These are phyloP conservation scores for Rehmannia glutinosa DNA, from an alignment of 257 asterid genomes.

Conservation along the genomic window DNA sequence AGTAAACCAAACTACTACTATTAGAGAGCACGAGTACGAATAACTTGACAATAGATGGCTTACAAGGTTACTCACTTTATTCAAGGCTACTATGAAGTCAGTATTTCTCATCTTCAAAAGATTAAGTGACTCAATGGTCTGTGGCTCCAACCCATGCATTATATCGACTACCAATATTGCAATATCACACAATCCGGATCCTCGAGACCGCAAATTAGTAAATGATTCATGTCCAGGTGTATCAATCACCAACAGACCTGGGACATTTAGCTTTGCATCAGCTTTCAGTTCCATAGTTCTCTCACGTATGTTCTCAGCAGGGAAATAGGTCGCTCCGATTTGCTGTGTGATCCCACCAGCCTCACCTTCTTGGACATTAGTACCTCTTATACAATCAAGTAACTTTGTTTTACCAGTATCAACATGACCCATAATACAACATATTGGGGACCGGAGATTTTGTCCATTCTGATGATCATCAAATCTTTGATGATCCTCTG, in stretches of 20 bases:
- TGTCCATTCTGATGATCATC: constrained; percentile 36
- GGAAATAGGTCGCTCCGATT: constrained; percentile 97
- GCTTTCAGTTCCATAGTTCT: constrained; percentile 93
- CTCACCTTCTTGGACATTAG: constrained; percentile 99
- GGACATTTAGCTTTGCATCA: constrained; percentile 90
- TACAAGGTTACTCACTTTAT: constrained; percentile 55
- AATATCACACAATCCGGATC: constrained; percentile 95
- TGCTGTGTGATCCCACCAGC: constrained; percentile 99
- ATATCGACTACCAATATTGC: constrained; percentile 95
- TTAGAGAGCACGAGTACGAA: neutral
- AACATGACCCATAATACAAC: constrained; percentile 99
- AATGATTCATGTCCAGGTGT: constrained; percentile 99
- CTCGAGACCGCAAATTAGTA: constrained; percentile 84
- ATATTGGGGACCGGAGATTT: constrained; percentile 84
- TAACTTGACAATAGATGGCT: neutral
- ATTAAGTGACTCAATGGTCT: constrained; percentile 90
- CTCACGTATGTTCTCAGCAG: constrained; percentile 90
- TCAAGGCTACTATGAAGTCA: constrained; percentile 82
- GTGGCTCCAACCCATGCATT: constrained; percentile 96
- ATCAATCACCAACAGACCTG: constrained; percentile 91
- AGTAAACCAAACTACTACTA: neutral
- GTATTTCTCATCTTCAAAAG: constrained; percentile 93
- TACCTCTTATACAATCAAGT: constrained; percentile 94
- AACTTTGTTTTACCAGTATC: constrained; percentile 97
- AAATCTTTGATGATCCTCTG: constrained; percentile 25